phyloP scores from a whole-genome alignment of 106 monocot species.

The Iris macrosiphon region DNA sequence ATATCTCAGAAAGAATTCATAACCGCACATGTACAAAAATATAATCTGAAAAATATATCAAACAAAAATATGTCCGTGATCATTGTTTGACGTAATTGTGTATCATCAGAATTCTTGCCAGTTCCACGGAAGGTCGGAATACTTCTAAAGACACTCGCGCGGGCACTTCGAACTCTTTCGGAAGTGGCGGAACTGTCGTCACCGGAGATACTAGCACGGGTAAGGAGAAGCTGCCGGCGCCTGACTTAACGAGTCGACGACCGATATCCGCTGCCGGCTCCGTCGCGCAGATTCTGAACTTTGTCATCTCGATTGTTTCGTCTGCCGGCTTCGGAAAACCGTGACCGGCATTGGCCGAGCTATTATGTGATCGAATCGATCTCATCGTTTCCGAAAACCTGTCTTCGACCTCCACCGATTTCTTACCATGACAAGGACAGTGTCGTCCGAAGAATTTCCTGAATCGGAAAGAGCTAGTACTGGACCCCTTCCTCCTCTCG shows the following conservation, averaged over 20 bases:
- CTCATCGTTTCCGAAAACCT: constrained; percentile 24
- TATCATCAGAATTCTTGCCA: not conserved
- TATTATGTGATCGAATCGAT: constrained; percentile 2
- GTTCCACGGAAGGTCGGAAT: constrained; percentile 21
- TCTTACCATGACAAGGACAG: constrained; percentile 64
- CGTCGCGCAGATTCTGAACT: constrained; percentile 25
- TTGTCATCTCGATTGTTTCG: constrained; percentile 20
- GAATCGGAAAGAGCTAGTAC: too few species aligned
- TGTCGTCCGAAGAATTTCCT: constrained; percentile 29
- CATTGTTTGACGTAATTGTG: too few species aligned
- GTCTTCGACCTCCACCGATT: constrained; percentile 52
- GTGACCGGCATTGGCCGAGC: not conserved
- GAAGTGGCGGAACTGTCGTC: not conserved
- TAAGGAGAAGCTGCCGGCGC: constrained; percentile 32
- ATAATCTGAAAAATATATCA: too few species aligned
- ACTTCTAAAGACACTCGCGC: constrained; percentile 43
- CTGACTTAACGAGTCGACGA: constrained; percentile 13
- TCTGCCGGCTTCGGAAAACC: not conserved
- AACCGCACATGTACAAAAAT: too few species aligned
- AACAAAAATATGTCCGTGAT: too few species aligned
- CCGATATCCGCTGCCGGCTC: constrained; percentile 9
- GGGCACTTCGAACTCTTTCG: constrained; percentile 10
- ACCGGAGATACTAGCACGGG: constrained; percentile 6
- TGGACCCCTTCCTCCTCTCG: constrained; percentile 8
- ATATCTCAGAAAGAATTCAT: too few species aligned